These are phyloP conservation scores for Acanthamoeba healyi DNA, from an alignment of 208 protist species.

Conservation along the genomic window DNA sequence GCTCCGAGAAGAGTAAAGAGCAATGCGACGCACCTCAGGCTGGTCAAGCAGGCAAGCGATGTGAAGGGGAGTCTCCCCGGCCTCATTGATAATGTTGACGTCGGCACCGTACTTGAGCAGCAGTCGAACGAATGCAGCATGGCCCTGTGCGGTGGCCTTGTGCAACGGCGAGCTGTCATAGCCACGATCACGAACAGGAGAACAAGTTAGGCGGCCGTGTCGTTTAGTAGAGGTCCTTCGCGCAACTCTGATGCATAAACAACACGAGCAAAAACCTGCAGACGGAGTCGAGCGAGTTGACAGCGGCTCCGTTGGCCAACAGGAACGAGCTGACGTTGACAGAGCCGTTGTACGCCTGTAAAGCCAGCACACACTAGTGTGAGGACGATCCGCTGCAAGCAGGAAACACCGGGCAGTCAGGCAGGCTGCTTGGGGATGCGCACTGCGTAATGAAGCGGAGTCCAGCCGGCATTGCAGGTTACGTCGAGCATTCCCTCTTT, in stretches of 20 bases:
- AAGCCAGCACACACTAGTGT: too few species aligned
- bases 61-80: constrained; percentile 15
- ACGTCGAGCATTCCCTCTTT: constrained; percentile 35
- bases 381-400: too few species aligned
- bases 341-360: constrained; percentile 16
- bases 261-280: too few species aligned
- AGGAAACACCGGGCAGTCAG: too few species aligned
- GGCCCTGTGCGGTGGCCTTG: neutral
- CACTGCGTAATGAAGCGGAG: constrained; percentile 1
- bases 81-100: constrained; percentile 2
- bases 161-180: neutral
- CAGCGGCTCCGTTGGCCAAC: neutral
- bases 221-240: too few species aligned
- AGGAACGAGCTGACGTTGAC: constrained; percentile 49
- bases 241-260: too few species aligned
- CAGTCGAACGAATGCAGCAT: neutral
- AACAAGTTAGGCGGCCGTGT: too few species aligned
- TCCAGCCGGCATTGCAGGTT: constrained; percentile 33
- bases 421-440: neutral
- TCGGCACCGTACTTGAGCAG: constrained; percentile 34
- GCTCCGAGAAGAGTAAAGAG: too few species aligned
- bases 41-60: neutral
- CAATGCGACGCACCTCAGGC: neutral
- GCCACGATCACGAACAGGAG: too few species aligned
- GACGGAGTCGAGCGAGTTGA: neutral